Percentiles rank a stretch among this genome's conserved stretches.
These are phyloP conservation scores for Microbotryum silenes-acaulis DNA, from an alignment of 1,284 basidiomycete species.

Conservation along the genomic window DNA sequence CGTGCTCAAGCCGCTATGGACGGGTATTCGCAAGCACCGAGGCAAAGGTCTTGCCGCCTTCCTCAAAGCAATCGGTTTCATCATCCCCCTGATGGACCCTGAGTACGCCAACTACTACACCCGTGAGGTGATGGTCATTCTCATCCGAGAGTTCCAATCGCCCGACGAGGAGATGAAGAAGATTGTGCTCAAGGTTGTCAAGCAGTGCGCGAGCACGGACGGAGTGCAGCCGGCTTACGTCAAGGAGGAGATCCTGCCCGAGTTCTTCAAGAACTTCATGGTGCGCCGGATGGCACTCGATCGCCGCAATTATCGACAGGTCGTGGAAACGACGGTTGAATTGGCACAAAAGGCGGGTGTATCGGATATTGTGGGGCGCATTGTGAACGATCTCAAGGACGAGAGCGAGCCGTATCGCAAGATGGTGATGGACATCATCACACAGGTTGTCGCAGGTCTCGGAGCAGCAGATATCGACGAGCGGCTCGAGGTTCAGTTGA, in stretches of 20 bases:
- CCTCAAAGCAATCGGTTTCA: constrained; percentile 98
- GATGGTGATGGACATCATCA: constrained; percentile 99
- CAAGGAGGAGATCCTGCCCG: constrained; percentile 95
- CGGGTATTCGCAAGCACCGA: constrained; percentile 93
- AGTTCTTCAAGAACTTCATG: constrained; percentile 99
- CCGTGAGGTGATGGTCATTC: constrained; percentile 91
- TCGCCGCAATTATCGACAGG: constrained; percentile 88
- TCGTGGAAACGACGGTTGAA: constrained; percentile 97
- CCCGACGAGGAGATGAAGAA: constrained; percentile 99
- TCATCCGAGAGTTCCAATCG: constrained; percentile 98
- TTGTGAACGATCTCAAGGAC: constrained; percentile 90
- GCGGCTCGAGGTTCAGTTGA: constrained; percentile 81
- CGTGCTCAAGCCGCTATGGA: constrained; percentile 95
- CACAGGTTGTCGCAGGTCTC: constrained; percentile 83
- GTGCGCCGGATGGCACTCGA: constrained; percentile 78
- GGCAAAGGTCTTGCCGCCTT: constrained; percentile 97
- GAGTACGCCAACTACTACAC: constrained; percentile 98
- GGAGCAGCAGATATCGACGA: constrained; percentile 97
- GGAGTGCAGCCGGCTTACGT: constrained; percentile 90
- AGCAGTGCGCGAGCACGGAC: constrained; percentile 96
- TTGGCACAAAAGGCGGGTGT: constrained; percentile 94
- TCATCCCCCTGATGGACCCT: constrained; percentile 98
- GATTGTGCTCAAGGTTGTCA: constrained; percentile 97
- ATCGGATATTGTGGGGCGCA: constrained; percentile 84
- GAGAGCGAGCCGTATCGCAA: constrained; percentile 84